A percentile compares a stretch with the other conserved stretches of the same genome.
Conservation (phyloP, 768 basidiomycete species). For the Boletus reticuloceps region DNA sequence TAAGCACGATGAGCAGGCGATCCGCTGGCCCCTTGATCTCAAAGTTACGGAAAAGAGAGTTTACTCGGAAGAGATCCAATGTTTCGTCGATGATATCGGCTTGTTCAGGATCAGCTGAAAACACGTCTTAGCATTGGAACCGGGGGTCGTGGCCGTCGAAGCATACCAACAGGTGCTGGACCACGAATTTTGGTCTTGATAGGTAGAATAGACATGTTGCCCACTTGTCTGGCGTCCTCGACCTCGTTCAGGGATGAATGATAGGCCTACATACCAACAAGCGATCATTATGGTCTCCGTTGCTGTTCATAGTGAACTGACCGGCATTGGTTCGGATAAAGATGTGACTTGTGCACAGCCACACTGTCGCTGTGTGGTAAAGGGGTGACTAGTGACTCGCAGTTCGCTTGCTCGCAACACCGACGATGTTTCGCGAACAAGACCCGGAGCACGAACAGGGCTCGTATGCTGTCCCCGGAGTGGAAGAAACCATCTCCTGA, state of each 20-base stretch:
- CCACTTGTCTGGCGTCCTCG: conserved; percentile 76
- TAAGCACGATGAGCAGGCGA: conserved; percentile 93
- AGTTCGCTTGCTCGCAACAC: background rate
- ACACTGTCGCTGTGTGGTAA: background rate
- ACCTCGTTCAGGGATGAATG: conserved; percentile 92
- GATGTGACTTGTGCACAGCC: conserved; percentile 29
- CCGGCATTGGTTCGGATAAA: conserved; percentile 44
- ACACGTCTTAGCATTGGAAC: conserved; percentile 10
- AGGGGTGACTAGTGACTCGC: too few relatives aligned
- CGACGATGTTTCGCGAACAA: conserved; percentile 25
- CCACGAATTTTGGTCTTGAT: conserved; percentile 91
- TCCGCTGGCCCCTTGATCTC: conserved; percentile 99
- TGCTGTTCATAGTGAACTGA: conserved; percentile 33
- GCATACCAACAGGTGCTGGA: conserved; percentile 77
- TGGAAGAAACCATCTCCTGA: conserved; percentile 61
- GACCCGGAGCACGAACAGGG: conserved; percentile 36
- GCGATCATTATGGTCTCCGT: background rate
- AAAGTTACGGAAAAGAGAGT: conserved; percentile 98
- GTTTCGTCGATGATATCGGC: conserved; percentile 96
- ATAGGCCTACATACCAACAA: conserved; percentile 66
- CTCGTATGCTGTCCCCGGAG: conserved; percentile 43
- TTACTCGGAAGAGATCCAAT: conserved; percentile 95
- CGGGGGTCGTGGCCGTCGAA: conserved; percentile 1
- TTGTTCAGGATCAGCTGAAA: conserved; percentile 69
- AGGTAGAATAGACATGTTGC: conserved; percentile 87